Evolutionary conservation across 305 asterid genomes (phyloP), one percentile per base, ranked within the genome.

Genomic region (Striga hermonthica): DNA sequence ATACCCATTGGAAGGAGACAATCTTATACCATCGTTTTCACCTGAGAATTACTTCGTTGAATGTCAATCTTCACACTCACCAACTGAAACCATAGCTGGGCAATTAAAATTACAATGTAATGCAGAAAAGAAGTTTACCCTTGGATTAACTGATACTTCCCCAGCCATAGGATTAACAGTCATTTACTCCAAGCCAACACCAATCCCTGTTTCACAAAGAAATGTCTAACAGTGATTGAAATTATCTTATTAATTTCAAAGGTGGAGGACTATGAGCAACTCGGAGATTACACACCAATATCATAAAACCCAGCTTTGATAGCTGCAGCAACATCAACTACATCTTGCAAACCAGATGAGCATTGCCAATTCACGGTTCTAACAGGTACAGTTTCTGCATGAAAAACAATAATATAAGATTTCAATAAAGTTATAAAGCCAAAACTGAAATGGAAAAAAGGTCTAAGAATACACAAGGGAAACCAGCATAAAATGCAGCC

Each of bases 401-500:
- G 8, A 36, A 52, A 58, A 62, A 40, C 1, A 65, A 8, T 8
- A 3, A 7, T 15, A 50, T 11, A 34, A 6, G 12, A n/a, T 47
- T 10, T 47, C 14, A 47, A 47, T 47, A 13, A 22, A 22, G 31
- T 47, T 47, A 10, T 4, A 47, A 14, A 10, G 31, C 31, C 31
- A 47, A 47, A 9, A 44, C 12, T 1, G 3, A 11, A 35, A 57
- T 10, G 57, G 22, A 12, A 12, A 1, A 1, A 61, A 47, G 10
- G 43, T 57, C 43, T 15, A 66, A 71, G 83, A 1, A 31, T 14
- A 60, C 78, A 88, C 99, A 97, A 63, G 99, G 99, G 77, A 93
- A 93, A 71, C 99, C 99, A 9, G 99, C 99, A 90, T 90, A 93
- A 68, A 93, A 93, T 57, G 97, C 97, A 81, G 99, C 99, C 96